These are phyloP conservation scores for Herpetospermum pedunculosum DNA, from an alignment of 306 rosid species.

Conservation along the genomic window DNA sequence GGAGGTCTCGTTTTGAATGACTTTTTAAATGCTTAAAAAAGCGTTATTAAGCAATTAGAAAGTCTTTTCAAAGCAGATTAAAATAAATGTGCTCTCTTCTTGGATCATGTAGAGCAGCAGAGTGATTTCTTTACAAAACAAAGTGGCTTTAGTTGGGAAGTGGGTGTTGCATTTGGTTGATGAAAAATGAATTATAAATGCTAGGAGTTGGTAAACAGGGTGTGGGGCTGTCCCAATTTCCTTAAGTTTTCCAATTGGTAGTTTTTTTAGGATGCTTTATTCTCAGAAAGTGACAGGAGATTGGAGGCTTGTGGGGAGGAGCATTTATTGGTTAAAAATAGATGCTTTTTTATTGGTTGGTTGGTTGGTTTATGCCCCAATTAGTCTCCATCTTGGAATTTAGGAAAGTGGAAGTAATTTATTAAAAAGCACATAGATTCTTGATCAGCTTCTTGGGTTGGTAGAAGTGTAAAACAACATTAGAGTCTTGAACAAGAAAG, in stretches of 20 bases:
- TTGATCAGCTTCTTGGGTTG: not conserved
- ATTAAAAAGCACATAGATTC: not conserved
- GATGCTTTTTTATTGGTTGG: not conserved
- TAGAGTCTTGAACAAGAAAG: not conserved
- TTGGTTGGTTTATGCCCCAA: not conserved
- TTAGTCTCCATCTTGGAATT: constrained; percentile 2
- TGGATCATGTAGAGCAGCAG: not conserved
- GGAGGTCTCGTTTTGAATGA: no score
- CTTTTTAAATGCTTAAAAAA: no score
- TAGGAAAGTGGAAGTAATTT: not conserved
- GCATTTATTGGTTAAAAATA: not conserved
- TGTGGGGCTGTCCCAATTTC: not conserved
- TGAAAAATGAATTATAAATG: not conserved
- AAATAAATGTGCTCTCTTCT: no score
- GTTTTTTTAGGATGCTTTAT: not conserved
- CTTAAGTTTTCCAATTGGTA: not conserved
- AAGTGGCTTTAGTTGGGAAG: not conserved
- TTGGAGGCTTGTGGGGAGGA: not conserved
- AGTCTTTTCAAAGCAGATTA: no score
- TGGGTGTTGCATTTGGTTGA: not conserved
- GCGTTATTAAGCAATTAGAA: no score
- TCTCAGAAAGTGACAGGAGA: constrained; percentile 3
- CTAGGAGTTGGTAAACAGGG: not conserved
- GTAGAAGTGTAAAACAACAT: not conserved
- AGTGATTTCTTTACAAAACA: not conserved